Base-by-base conservation (phyloP, 202 grass and related monocot genomes). In the Setaria viridis region DNA sequence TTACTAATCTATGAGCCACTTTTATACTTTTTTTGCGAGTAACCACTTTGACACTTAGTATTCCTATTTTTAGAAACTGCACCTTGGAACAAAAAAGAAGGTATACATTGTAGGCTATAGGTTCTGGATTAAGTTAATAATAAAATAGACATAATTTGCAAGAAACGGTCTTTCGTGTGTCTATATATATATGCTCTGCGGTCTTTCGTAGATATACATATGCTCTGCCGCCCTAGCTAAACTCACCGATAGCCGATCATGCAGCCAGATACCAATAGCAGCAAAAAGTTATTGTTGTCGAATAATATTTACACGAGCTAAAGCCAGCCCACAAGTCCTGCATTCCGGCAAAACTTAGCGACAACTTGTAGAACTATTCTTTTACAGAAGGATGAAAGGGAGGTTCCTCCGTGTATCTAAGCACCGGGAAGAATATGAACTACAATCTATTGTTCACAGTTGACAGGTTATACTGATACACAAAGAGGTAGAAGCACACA, bases 381-480 rank as follows among this genome's bases (percentile, higher is more conserved):
- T 87, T 46, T 46, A 84, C 62, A 75, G 21, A 48, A 60, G 53
- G 76, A 74, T 37, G 76, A 25, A 47, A 76, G 64, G n/a, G 37
- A 76, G 14, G 45, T 34, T 83, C 19, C 5, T 20, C 34, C 17
- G 7, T 85, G 77, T 42, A 86, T 72, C 80, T 81, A 56, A 75
- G 39, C 39, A 84, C 47, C 35, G 25, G 20, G 32, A 45, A 54
- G 54, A 58, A 54, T 49, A 82, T 19, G 14, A 19, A 12, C 32
- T 55, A 46, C 3, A 88, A 67, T 66, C 76, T 74, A 76, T 80
- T 54, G 17, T 85, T 60, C 72, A 91, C 32, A 82, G 58, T 81
- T 78, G 65, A 81, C 51, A 34, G 65, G 78, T 74, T 45, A 82
- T 77, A 71, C 60, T 41, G 47, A 88, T 78, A 57, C 82, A 91